phyloP scores from a whole-genome alignment of 2,329 filamentous ascomycete genomes.

The Zopfia rhizophila region DNA sequence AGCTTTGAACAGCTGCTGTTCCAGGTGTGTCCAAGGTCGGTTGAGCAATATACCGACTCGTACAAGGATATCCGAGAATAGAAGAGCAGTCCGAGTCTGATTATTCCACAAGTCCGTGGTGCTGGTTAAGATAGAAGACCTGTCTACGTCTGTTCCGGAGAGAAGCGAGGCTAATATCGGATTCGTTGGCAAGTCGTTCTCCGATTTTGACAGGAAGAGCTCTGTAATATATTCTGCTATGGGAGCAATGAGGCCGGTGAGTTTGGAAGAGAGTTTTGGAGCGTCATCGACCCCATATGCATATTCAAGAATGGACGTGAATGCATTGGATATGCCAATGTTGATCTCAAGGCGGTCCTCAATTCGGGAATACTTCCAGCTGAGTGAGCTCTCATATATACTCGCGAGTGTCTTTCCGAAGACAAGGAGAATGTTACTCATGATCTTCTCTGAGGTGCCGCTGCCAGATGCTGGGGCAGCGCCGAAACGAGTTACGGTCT shows the following conservation, averaged over 20 bases:
- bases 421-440: slow-evolving; percentile 75
- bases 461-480: slow-evolving; percentile 65
- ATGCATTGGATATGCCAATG: slow-evolving; percentile 72
- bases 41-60: slow-evolving; percentile 73
- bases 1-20: slow-evolving; percentile 83
- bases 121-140: slow-evolving; percentile 58
- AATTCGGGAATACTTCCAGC: slow-evolving; percentile 81
- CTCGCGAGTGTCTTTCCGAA: slow-evolving; percentile 82
- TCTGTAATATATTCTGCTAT: slow-evolving; percentile 81
- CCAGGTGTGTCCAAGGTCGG: slow-evolving; percentile 72
- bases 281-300: slow-evolving; percentile 79
- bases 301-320: slow-evolving; percentile 76
- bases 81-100: slow-evolving; percentile 73
- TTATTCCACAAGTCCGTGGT: slow-evolving; percentile 58
- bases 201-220: slow-evolving; percentile 77
- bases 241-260: slow-evolving; percentile 73
- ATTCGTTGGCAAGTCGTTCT: slow-evolving; percentile 77
- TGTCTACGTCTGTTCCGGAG: slow-evolving; percentile 54
- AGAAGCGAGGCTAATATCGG: slow-evolving; percentile 78
- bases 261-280: slow-evolving; percentile 57
- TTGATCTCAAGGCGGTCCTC: slow-evolving; percentile 76
- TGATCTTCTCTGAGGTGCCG: slow-evolving; percentile 80
- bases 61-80: slow-evolving; percentile 75
- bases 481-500: slow-evolving; percentile 61
- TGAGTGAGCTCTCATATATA: slow-evolving; percentile 84